Evolutionary conservation across 495 filamentous ascomycete genomes (phyloP).

Genomic region (Oleoguttula mirabilis): DNA sequence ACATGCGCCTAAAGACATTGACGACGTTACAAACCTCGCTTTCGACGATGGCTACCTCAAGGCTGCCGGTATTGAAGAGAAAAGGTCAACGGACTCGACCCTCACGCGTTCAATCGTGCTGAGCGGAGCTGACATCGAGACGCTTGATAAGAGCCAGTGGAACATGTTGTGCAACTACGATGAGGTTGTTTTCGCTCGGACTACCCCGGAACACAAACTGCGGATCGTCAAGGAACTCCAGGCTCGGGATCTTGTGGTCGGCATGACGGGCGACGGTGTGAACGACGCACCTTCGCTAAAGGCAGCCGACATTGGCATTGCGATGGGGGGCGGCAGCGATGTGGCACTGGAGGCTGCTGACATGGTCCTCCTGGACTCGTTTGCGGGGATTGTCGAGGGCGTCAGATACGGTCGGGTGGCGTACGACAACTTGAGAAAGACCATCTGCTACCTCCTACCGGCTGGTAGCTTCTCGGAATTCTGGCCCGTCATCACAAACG

Average conservation of each 20-base stretch:
- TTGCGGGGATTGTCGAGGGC: constrained; percentile 54
- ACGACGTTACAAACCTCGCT: constrained; percentile 31
- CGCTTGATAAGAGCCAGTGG: constrained; percentile 47
- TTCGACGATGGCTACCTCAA: constrained; percentile 11
- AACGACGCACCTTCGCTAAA: constrained; percentile 49
- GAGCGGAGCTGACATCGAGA: constrained; percentile 47
- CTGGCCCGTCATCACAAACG: constrained; percentile 58
- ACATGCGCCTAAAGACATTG: constrained; percentile 27
- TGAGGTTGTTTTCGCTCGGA: constrained; percentile 57
- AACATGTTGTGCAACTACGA: constrained; percentile 43
- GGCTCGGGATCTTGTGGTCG: constrained; percentile 36
- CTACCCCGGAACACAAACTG: constrained; percentile 65
- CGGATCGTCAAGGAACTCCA: constrained; percentile 61
- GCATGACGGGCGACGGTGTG: constrained; percentile 43
- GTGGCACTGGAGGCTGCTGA: constrained; percentile 61
- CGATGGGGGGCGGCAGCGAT: constrained; percentile 40
- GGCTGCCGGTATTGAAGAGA: constrained; percentile 3
- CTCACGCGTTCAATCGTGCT: constrained; percentile 33
- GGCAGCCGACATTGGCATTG: constrained; percentile 43
- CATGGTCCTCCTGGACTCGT: constrained; percentile 57
- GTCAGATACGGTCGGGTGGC: constrained; percentile 48
- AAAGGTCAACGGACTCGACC: background rate
- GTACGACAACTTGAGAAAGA: constrained; percentile 47
- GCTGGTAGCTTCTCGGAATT: constrained; percentile 58
- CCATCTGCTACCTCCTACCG: constrained; percentile 44